These are phyloP conservation scores for Phytophthora meadii DNA, from an alignment of 352 stramenopile genomes.

Conservation along the genomic window DNA sequence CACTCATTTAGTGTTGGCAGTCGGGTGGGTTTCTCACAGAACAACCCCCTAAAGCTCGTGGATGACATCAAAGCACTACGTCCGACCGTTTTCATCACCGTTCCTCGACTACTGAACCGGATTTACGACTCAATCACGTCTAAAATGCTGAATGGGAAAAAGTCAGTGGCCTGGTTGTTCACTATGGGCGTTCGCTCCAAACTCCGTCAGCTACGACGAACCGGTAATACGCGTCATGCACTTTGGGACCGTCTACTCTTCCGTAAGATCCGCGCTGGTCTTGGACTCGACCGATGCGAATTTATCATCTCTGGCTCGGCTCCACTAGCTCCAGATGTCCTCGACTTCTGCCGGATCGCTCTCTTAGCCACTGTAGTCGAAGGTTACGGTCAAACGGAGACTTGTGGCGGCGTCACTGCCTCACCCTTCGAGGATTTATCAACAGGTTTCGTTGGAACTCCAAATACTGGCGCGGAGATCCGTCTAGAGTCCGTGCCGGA, in stretches of 20 bases:
- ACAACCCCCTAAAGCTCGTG: conserved; percentile 89
- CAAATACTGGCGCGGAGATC: conserved; percentile 89
- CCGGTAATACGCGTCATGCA: conserved; percentile 53
- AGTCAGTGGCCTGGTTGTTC: conserved; percentile 87
- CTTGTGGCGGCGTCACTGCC: conserved; percentile 83
- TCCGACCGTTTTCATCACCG: conserved; percentile 93
- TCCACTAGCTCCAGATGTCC: conserved; percentile 92
- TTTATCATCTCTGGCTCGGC: conserved; percentile 96
- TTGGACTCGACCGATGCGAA: conserved; percentile 87
- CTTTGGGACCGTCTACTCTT: conserved; percentile 97
- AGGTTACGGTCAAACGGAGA: conserved; percentile 98
- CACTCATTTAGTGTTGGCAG: conserved; percentile 75
- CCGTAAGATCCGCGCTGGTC: conserved; percentile 89
- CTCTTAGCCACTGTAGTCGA: conserved; percentile 90
- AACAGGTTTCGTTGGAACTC: conserved; percentile 92
- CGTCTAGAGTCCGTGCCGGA: conserved; percentile 96
- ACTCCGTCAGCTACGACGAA: conserved; percentile 65
- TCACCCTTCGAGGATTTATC: conserved; percentile 45
- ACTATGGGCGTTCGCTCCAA: conserved; percentile 76
- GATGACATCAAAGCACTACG: conserved; percentile 92
- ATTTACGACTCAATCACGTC: conserved; percentile 95
- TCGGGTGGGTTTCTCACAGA: conserved; percentile 94
- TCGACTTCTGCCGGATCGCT: conserved; percentile 95
- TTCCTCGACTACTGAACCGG: conserved; percentile 96
- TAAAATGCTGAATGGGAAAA: conserved; percentile 59